Evolutionary conservation across 352 stramenopile species (phyloP).

Genomic region (Phytophthora podocarpi): DNA sequence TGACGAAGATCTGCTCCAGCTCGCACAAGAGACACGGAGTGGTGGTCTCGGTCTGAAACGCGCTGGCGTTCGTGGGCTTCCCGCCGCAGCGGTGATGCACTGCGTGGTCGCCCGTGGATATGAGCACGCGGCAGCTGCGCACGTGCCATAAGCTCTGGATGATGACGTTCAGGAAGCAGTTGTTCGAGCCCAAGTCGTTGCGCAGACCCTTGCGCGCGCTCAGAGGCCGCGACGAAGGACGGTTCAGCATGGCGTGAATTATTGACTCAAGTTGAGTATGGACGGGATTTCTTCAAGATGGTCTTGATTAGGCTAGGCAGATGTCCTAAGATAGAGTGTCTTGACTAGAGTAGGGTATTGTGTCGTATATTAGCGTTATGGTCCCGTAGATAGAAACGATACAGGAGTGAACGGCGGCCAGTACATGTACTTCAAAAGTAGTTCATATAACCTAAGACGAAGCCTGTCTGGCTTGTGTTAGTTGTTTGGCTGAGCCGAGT

Average conservation of each 20-base stretch:
- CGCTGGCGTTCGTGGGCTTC: slow-evolving; percentile 35
- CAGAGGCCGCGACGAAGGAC: slow-evolving; percentile 13
- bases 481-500: no score
- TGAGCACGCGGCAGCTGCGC: slow-evolving; percentile 82
- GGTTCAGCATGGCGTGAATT: background rate
- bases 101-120: slow-evolving; percentile 78
- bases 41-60: background rate
- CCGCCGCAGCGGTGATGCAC: slow-evolving; percentile 67
- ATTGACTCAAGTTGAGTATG: background rate
- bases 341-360: no score
- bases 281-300: background rate
- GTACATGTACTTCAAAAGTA: no score
- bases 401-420: no score
- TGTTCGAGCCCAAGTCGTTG: slow-evolving; percentile 88
- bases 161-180: slow-evolving; percentile 93
- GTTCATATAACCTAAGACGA: no score
- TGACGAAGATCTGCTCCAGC: slow-evolving; percentile 84
- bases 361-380: no score
- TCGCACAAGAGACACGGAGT: slow-evolving; percentile 78
- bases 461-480: no score
- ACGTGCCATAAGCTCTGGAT: slow-evolving; percentile 92
- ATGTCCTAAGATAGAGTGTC: no score
- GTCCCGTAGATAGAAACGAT: no score
- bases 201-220: slow-evolving; percentile 81
- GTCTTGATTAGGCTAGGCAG: no score